Evolutionary conservation across 345 rosid species (phyloP), one percentile per base, ranked within the genome.

Genomic region (Gossypium sturtianum): DNA sequence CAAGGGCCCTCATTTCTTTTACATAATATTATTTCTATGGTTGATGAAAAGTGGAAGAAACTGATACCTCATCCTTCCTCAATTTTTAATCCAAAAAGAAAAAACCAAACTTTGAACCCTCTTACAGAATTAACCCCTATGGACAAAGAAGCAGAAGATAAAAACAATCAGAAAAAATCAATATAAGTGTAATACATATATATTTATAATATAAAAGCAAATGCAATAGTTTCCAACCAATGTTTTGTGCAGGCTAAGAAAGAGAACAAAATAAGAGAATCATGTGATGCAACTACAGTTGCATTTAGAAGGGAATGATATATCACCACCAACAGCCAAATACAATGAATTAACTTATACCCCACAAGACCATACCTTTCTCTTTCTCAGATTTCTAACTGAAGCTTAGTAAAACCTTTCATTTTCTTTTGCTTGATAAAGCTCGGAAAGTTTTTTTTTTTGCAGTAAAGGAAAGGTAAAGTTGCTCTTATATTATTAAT

Each of bases 211-310:
- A 51, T 57, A 22, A 10, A 57, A 57, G 62, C 62, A 57, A 57
- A 57, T 22, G 29, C 16, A 12, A 48, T 48, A 48, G 52, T 48
- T 48, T 12, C 52, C 15, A 57, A 57, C 15, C 62, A 57, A 20
- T 22, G 62, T 57, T 57, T 57, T 57, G 29, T 19, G 12, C 62
- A 57, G 62, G 29, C 27, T 44, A 49, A 1, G 19, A 70, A 27
- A 51, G 23, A 51, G 60, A 66, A 75, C 49, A 57, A 61, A 51
- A 61, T 63, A 71, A 80, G 83, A 82, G 49, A 44, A 70, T 84
- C 84, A 82, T 86, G 85, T 87, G 89, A 81, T 67, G 34, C 22
- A 44, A 71, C 54, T 71, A 68, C 83, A 75, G 81, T 83, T 79
- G 49, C 80, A 72, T 74, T 75, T 75, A 19, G 49, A 61, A 63